Evolutionary conservation across 1,284 basidiomycete genomes (phyloP).

Genomic region (Puccinia polysora): DNA sequence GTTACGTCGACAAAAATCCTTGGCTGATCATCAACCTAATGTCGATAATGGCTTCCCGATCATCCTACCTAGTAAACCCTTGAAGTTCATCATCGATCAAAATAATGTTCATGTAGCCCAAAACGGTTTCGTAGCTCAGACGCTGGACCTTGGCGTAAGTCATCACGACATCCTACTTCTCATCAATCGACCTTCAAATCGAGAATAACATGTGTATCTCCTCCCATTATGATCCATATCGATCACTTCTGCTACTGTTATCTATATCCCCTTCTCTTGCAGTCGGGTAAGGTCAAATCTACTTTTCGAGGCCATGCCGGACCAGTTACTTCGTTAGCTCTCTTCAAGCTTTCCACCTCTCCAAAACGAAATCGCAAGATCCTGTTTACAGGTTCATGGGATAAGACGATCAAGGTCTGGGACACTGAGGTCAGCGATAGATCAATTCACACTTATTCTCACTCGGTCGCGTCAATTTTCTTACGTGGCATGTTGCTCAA

Average conservation of each 20-base stretch:
- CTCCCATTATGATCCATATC: conserved; percentile 6
- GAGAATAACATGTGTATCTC: conserved; percentile 31
- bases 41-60: conserved; percentile 72
- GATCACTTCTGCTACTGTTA: neutral
- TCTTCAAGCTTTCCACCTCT: conserved; percentile 54
- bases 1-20: conserved; percentile 38
- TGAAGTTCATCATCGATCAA: conserved; percentile 65
- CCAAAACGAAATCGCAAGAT: conserved; percentile 59
- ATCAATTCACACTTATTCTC: conserved; percentile 44
- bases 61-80: conserved; percentile 66
- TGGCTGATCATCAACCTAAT: conserved; percentile 62
- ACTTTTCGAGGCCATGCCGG: conserved; percentile 75
- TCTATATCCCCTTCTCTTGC: neutral
- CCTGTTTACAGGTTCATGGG: conserved; percentile 80
- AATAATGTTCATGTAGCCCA: conserved; percentile 76
- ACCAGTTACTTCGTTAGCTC: conserved; percentile 74
- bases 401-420: conserved; percentile 85
- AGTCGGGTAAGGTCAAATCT: conserved; percentile 73
- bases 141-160: conserved; percentile 68
- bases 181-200: conserved; percentile 45
- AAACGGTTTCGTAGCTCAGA: conserved; percentile 68
- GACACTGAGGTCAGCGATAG: conserved; percentile 54
- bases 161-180: neutral
- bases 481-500: neutral
- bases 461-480: conserved; percentile 54